Evolutionary conservation across 169 alveolate species (phyloP), one percentile per base, ranked within the genome.

Genomic region (Eimeria acervulina): DNA sequence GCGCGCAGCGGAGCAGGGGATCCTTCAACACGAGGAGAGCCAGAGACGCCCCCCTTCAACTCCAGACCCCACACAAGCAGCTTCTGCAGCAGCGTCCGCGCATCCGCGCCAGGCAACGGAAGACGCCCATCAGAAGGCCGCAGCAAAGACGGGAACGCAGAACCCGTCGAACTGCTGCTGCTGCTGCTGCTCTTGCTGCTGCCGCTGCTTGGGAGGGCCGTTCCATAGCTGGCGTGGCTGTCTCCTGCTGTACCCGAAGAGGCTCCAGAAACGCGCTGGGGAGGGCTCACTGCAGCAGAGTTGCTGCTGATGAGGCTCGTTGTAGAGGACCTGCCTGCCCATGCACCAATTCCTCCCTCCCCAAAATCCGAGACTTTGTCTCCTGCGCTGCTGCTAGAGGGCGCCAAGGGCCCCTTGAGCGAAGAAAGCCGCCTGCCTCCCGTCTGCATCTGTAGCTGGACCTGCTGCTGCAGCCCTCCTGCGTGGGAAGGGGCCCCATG

Each of bases 41-140:
- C 55, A 13, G 74, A 0, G 6, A 51, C 42, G 36, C 42, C 93
- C 26, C 78, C 93, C 23, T 12, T 42, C 80, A 84, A 68, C 59
- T 84, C 93, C 23, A 84, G 80, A 33, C 93, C 93, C 74, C 80
- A 84, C 59, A 84, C 80, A 78, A 84, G 93, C 61, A 84, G 78
- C 80, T 84, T 78, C 76, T 84, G 93, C 78, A 84, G 80, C 78
- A 84, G 26, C 4, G 93, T 84, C 42, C 93, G 78, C 40, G 55
- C 38, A 61, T 84, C 93, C 6, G 33, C 78, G 13, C 23, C 31
- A 26, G 61, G 59, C 51, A 84, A 7, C 21, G 93, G 93, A 7
- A 84, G 33, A 28, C 55, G 74, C 55, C 42, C 59, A 5, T 23
- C 93, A 52, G 15, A 28, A 15, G 93, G 74, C 31, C 93, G 76